Percentiles rank a stretch among this genome's conserved stretches.
phyloP scores from a whole-genome alignment of 768 basidiomycete genomes.

The Lentinula guzmanii region DNA sequence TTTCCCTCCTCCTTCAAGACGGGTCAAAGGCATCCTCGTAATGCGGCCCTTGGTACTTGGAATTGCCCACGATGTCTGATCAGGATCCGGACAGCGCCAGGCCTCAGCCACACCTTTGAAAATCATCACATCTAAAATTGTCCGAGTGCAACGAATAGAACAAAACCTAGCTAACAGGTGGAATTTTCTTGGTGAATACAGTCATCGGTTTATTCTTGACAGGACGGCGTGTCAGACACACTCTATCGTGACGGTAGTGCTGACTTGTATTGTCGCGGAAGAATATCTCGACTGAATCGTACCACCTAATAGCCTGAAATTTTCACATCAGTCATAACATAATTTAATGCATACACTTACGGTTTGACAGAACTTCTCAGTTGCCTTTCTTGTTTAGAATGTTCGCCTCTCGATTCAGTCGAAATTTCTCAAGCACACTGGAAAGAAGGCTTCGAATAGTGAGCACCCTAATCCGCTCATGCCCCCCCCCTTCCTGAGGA shows the following conservation, averaged over 20 bases:
- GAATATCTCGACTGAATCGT: neutral
- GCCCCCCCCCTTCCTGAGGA: too few species aligned
- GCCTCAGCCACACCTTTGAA: neutral
- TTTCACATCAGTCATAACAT: neutral
- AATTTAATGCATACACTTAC: neutral
- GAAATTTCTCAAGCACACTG: neutral
- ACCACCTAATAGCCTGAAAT: neutral
- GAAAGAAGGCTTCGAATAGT: neutral
- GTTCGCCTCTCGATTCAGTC: neutral
- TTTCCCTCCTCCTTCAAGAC: neutral
- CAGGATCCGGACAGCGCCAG: neutral
- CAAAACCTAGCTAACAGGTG: neutral
- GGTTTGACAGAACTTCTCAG: neutral
- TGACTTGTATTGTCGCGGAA: neutral
- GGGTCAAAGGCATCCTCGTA: neutral
- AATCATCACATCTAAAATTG: neutral
- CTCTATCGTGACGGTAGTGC: neutral
- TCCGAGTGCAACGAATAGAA: neutral
- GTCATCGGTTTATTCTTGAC: neutral
- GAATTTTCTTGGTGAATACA: neutral
- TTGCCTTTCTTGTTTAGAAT: neutral
- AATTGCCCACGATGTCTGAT: neutral
- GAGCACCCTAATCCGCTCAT: too few species aligned
- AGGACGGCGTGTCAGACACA: neutral
- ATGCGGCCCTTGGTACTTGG: neutral